Percentiles rank a stretch among this genome's conserved stretches.
Conservation (phyloP, 345 rosid species). For the Crucihimalaya himalaica region DNA sequence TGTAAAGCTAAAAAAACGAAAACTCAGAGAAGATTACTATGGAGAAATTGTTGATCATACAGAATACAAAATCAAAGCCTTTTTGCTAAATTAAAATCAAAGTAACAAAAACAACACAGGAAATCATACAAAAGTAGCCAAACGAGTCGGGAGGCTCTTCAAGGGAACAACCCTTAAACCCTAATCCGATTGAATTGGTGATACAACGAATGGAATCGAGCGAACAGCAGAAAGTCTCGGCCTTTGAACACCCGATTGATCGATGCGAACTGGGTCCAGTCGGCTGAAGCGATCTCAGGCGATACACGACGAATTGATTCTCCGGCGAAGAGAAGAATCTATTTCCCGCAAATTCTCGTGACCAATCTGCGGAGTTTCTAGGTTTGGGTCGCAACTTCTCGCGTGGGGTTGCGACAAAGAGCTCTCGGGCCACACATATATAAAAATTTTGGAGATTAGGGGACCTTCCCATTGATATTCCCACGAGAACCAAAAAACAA, state of each 20-base stretch:
- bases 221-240: constrained; percentile 19
- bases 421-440: constrained; percentile 28
- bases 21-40: constrained; percentile 34
- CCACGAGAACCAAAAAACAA: background rate
- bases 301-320: background rate
- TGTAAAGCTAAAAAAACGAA: constrained; percentile 35
- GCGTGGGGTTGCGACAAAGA: constrained; percentile 16
- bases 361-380: constrained; percentile 21
- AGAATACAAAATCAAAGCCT: constrained; percentile 29
- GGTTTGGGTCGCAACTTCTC: constrained; percentile 26
- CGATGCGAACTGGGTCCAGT: constrained; percentile 4
- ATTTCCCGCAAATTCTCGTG: background rate
- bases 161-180: constrained; percentile 38
- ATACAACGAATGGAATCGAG: constrained; percentile 24
- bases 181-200: constrained; percentile 26
- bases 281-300: background rate
- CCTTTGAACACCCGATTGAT: constrained; percentile 27
- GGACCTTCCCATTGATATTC: background rate
- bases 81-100: constrained; percentile 10
- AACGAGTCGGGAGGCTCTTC: constrained; percentile 7
- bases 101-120: constrained; percentile 16
- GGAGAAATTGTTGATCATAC: constrained; percentile 39
- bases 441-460: background rate
- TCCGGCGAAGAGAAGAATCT: constrained; percentile 11
- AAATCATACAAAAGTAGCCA: constrained; percentile 35